Evolutionary conservation across 768 basidiomycete genomes (phyloP).

Genomic region (Termitomyces sp.): DNA sequence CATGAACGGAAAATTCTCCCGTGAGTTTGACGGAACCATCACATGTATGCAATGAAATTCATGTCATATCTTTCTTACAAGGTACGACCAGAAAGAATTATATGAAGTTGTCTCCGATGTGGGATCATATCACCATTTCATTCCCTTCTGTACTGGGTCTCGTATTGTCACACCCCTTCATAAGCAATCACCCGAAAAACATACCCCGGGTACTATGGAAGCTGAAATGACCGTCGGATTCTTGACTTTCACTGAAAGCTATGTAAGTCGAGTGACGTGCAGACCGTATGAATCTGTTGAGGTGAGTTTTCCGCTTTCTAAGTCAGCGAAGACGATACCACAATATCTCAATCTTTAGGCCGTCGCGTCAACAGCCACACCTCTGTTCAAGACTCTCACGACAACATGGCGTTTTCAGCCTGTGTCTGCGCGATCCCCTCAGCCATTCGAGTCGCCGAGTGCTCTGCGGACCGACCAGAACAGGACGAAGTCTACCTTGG

Average conservation of each 20-base stretch:
- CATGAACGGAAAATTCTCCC: conserved; percentile 84
- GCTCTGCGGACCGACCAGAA: conserved; percentile 1
- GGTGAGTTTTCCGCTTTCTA: conserved; percentile 38
- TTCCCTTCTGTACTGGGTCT: conserved; percentile 84
- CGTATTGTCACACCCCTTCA: conserved; percentile 43
- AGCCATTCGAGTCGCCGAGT: conserved; percentile 21
- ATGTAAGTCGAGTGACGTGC: conserved; percentile 80
- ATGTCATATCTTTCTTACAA: conserved; percentile 22
- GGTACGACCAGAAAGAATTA: conserved; percentile 73
- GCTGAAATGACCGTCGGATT: conserved; percentile 90
- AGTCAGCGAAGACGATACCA: background rate
- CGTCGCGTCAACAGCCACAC: conserved; percentile 61
- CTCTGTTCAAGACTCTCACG: conserved; percentile 65
- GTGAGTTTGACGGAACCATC: conserved; percentile 42
- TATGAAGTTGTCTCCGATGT: conserved; percentile 88
- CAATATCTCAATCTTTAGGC: conserved; percentile 41
- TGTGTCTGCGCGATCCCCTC: conserved; percentile 35
- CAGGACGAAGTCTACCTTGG: conserved; percentile 55
- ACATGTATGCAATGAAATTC: background rate
- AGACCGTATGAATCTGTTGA: conserved; percentile 72
- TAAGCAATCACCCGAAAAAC: conserved; percentile 14
- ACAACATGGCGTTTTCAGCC: conserved; percentile 76
- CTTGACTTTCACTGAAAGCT: conserved; percentile 81
- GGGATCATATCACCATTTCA: conserved; percentile 75
- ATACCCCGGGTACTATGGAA: conserved; percentile 41